Base-by-base conservation (phyloP, 306 rosid genomes). In the Trifolium pratense region DNA sequence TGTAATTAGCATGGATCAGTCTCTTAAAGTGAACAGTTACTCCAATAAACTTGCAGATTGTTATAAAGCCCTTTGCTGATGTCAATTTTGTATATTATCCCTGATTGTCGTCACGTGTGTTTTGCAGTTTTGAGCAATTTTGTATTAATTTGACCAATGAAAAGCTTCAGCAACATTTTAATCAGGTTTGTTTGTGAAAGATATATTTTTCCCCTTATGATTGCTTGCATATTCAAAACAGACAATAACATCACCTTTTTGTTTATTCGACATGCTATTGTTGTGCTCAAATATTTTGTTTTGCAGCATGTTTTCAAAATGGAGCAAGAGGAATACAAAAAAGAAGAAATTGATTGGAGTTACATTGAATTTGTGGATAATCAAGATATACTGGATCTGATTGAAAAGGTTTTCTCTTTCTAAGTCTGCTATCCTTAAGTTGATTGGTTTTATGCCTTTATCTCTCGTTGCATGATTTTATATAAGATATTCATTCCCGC, bases 301-400 rank as follows among this genome's bases (percentile, higher is more conserved):
- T 62, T 78, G 78, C 99, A 95, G 99, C 99, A 95, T 32, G 99
- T 95, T 74, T 95, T 95, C 85, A 95, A 95, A 84, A 95, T 95
- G 99, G 99, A 95, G 88, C 99, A 95, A 92, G 99, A 95, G 81
- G 99, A 95, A 78, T 95, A 95, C 83, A 87, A 94, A 71, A 95
- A 92, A 71, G 99, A 95, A 80, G 96, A 92, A 83, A 95, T 95
- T 83, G 88, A 95, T 87, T 95, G 99, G 99, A 95, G 99, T 89
- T 95, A 95, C 87, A 95, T 95, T 70, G 99, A 95, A 17, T 95
- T 95, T 84, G 97, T 95, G 80, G 99, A 95, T 83, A 95, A 95
- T 85, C 85, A 95, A 85, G 99, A 95, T 77, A 46, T 95, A 71
- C 85, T 95, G 25, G 99, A 95, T 87, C 92, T 95, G 74, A 92